Percentiles rank a stretch among this genome's conserved stretches.
These are phyloP conservation scores for Polytrichum commune DNA, from an alignment of 225 moss, liverwort and hornwort genomes.

Conservation along the genomic window DNA sequence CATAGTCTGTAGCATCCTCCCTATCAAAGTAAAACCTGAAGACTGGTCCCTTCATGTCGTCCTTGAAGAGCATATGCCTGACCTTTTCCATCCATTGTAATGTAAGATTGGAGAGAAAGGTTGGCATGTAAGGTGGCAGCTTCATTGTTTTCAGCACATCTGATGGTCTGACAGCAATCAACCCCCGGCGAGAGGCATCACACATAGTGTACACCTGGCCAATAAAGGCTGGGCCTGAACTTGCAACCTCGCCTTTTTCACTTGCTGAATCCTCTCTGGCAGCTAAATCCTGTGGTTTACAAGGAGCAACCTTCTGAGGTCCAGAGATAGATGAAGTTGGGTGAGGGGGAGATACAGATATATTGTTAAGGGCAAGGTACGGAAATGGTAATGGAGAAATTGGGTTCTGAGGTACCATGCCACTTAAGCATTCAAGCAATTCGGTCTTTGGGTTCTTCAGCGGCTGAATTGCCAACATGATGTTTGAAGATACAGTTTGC, in stretches of 20 bases:
- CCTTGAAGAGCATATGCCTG: slow-evolving; percentile 52
- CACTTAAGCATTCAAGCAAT: slow-evolving; percentile 23
- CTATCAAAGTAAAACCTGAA: slow-evolving; percentile 94
- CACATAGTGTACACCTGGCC: slow-evolving; percentile 99
- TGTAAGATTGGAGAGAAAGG: slow-evolving; percentile 33
- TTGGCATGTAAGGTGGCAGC: slow-evolving; percentile 70
- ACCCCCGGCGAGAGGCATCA: slow-evolving; percentile 79
- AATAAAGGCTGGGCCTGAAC: slow-evolving; percentile 88
- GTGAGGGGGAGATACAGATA: slow-evolving; percentile 23
- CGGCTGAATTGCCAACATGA: slow-evolving; percentile 27
- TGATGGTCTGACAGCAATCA: slow-evolving; percentile 82
- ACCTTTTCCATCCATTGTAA: slow-evolving; percentile 60
- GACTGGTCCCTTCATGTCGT: slow-evolving; percentile 80
- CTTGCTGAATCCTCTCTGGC: slow-evolving; percentile 20
- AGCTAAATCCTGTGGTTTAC: slow-evolving; percentile 30
- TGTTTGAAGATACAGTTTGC: slow-evolving; percentile 33
- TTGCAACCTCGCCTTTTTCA: slow-evolving; percentile 52
- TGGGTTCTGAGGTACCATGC: slow-evolving; percentile 24
- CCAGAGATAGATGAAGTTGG: slow-evolving; percentile 26
- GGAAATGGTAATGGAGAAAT: slow-evolving; percentile 39
- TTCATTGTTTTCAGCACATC: slow-evolving; percentile 69
- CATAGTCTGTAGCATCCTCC: slow-evolving; percentile 82
- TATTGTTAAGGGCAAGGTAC: slow-evolving; percentile 37
- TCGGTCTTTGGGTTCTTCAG: slow-evolving; percentile 18
- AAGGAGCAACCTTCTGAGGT: slow-evolving; percentile 27